Base-by-base conservation (phyloP, 768 basidiomycete species). In the Pisolithus tinctorius region DNA sequence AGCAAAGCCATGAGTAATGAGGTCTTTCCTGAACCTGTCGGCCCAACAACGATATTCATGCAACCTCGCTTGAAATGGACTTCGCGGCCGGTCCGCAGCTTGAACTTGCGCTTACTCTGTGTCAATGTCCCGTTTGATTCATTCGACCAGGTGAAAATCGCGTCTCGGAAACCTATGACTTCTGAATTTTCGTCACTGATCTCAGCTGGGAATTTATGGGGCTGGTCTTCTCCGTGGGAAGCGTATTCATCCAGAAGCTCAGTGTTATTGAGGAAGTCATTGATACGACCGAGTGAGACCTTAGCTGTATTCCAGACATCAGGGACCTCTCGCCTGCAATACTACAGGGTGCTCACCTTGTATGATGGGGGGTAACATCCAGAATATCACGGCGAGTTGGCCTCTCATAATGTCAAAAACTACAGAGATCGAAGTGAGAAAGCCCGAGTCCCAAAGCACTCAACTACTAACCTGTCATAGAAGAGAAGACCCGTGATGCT, bases 1-100 rank as follows among this genome's bases (percentile, higher is more conserved):
- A 83, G 71, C 38, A 83, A 64, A 1, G 83, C 83, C 81, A 85
- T 83, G 20, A 84, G 69, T 31, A 84, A 60, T 0, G 80, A 82
- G 0, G 84, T 84, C 66, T 84, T 86, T 5, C 83, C 84, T 4
- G 74, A 76, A 2, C 73, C 73, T 44, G 82, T 83, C 8, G 80
- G 77, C 0, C 83, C 82, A 37, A 83, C 67, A 9, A 84, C 74
- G 45, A 83, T 67, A 54, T 84, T 84, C 47, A 82, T 73, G 51
- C 67, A 58, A 14, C 76, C 75, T 9, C 63, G 71, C 55, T 73
- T 73, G 72, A 86, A 86, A 5, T 72, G 43, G 1, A 86, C 53
- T 41, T 83, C 77, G n/a, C 71, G 80, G 0, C 76, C 69, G 42
- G 84, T 70, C 9, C 65, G 66, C 8, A 86, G 72, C 16, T 63